These are phyloP conservation scores for Murraya paniculata DNA, from an alignment of 345 rosid genomes.

Conservation along the genomic window DNA sequence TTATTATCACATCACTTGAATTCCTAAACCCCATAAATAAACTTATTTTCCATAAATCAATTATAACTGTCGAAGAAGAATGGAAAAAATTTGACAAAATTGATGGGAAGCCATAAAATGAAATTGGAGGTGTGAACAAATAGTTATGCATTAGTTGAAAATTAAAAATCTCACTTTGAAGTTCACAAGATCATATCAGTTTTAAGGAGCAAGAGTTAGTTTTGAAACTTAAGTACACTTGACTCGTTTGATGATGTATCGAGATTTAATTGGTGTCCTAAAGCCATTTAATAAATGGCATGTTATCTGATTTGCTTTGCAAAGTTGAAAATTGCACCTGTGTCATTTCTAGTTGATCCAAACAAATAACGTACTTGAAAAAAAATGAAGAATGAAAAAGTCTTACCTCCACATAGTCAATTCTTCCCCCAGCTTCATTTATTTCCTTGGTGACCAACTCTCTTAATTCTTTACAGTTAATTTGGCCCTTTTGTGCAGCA, in stretches of 20 bases:
- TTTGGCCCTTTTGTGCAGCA: slow-evolving; percentile 41
- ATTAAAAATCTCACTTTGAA: background rate
- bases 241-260: background rate
- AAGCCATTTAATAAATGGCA: background rate
- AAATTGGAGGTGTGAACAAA: background rate
- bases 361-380: background rate
- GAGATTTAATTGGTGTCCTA: background rate
- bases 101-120: background rate
- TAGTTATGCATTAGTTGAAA: background rate
- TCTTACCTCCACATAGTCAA: slow-evolving; percentile 88
- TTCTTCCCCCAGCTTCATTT: slow-evolving; percentile 56
- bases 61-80: background rate
- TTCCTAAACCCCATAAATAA: background rate
- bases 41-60: background rate
- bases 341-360: background rate
- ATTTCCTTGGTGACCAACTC: slow-evolving; percentile 46
- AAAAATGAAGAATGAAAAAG: background rate
- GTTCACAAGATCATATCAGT: background rate
- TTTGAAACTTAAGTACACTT: background rate
- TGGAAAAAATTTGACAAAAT: background rate
- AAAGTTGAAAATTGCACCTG: background rate
- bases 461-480: slow-evolving; percentile 40
- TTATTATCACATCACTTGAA: background rate
- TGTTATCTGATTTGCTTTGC: background rate
- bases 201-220: background rate